Conservation (phyloP, 805 yeast genomes). For the Candida dendrica region DNA sequence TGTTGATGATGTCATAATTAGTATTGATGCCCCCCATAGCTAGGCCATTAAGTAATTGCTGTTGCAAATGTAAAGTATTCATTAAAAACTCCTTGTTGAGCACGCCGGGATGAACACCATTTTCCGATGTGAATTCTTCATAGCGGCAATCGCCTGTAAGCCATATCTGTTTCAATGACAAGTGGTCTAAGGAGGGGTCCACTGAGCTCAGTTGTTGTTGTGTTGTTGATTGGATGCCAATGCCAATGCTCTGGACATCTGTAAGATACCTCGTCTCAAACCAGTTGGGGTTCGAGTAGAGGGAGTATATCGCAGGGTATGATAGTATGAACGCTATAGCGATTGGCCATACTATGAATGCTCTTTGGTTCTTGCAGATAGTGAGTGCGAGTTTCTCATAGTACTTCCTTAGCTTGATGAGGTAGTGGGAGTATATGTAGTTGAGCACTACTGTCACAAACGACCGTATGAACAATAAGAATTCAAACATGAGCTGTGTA, state of each 20-base stretch:
- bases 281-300: constrained; percentile 21
- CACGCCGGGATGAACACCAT: constrained; percentile 15
- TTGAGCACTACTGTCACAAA: constrained; percentile 9
- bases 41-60: constrained; percentile 20
- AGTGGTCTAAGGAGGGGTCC: constrained; percentile 14
- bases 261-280: constrained; percentile 12
- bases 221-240: constrained; percentile 1
- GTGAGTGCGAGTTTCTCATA: constrained; percentile 16
- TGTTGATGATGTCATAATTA: too few species aligned
- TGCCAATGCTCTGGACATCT: constrained; percentile 5
- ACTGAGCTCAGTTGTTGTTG: not conserved
- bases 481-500: constrained; percentile 13
- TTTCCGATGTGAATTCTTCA: constrained; percentile 1
- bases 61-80: constrained; percentile 29
- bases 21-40: constrained; percentile 1
- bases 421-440: constrained; percentile 9
- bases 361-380: constrained; percentile 31
- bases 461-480: constrained; percentile 13
- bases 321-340: constrained; percentile 38
- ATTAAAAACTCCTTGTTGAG: constrained; percentile 29
- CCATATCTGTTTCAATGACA: constrained; percentile 17
- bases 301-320: constrained; percentile 39
- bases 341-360: constrained; percentile 42
- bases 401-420: constrained; percentile 11
- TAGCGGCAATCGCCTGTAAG: constrained; percentile 2